Evolutionary conservation across 371 early-diverging fungal genomes (phyloP), one percentile per base, ranked within the genome.

Genomic region (Pancytospora philotis): DNA sequence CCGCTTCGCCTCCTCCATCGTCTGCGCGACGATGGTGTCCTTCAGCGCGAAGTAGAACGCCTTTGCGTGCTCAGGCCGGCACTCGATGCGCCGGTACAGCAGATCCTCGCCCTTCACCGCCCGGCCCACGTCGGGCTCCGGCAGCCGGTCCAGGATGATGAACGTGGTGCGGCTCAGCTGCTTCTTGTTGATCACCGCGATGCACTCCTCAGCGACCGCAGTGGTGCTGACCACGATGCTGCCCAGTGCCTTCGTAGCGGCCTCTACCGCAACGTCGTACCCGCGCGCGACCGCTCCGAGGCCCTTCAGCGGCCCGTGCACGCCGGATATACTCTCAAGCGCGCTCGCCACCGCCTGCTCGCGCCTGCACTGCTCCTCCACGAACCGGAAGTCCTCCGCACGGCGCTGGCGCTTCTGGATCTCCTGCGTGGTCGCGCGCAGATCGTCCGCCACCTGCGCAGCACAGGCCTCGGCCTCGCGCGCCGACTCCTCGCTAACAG

Each of bases 211-310:
- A 0, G 86, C 97, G 0, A 87, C 84, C 52, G 85, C 86, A 13
- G 93, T 93, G 0, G 86, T 88, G 57, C 95, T 93, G 27, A 95
- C 97, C 3, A 98, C 92, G 73, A 97, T 90, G 59, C 87, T 84
- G 66, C 93, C 88, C 53, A 98, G 83, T 2, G 86, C 84, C 25
- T 77, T 77, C 58, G 91, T 91, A 0, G 93, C 89, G 31, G 93
- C 92, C 1, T 91, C 89, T 16, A 96, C 85, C 0, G 99, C 98
- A 1, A 92, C 86, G 73, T 94, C 95, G 78, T 91, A 98, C 73
- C 86, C 86, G 63, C 86, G 86, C 65, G 90, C 91, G 70, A 98
- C 91, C 0, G 87, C 85, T 55, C 97, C 97, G 10, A 98, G 82
- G 62, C 90, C 89, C 25, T 93, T 93, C n/a, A 98, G 80, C 31